Percentiles rank a stretch among this genome's conserved stretches.
phyloP scores from a whole-genome alignment of 1,284 basidiomycete genomes.

The Ceratobasidium sp. region DNA sequence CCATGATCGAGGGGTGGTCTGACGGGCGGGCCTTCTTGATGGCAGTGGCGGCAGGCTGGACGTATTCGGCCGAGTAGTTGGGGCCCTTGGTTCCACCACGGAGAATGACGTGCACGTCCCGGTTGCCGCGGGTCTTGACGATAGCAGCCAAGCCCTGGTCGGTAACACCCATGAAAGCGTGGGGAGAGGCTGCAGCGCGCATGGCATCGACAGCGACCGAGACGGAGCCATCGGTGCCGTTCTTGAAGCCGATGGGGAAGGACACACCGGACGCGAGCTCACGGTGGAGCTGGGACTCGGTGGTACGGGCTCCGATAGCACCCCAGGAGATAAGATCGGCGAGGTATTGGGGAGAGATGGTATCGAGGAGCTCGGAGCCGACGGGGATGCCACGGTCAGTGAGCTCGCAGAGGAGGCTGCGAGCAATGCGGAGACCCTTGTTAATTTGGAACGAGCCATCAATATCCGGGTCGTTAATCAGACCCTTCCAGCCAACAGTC shows the following conservation, averaged over 20 bases:
- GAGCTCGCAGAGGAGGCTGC: constrained; percentile 87
- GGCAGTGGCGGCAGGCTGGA: constrained; percentile 79
- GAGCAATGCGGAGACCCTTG: constrained; percentile 92
- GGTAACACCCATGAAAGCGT: constrained; percentile 93
- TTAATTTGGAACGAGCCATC: constrained; percentile 91
- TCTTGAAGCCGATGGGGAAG: constrained; percentile 84
- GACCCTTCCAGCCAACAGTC: constrained; percentile 97
- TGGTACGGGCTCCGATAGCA: constrained; percentile 95
- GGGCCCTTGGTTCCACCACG: constrained; percentile 88
- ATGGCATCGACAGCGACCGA: constrained; percentile 87
- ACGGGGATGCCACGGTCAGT: constrained; percentile 86
- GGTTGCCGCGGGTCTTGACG: constrained; percentile 88
- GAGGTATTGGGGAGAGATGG: constrained; percentile 92
- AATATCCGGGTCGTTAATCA: constrained; percentile 93
- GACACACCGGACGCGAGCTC: constrained; percentile 85
- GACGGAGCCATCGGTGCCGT: constrained; percentile 5
- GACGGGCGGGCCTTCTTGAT: constrained; percentile 80
- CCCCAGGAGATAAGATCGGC: constrained; percentile 98
- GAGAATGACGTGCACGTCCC: constrained; percentile 91
- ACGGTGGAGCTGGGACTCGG: constrained; percentile 96
- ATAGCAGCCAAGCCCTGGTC: constrained; percentile 93
- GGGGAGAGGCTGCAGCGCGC: constrained; percentile 83
- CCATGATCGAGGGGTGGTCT: constrained; percentile 76
- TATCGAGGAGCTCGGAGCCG: constrained; percentile 90
- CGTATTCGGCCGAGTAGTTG: constrained; percentile 83